Evolutionary conservation across 73 alveolate species (phyloP).

Genomic region (Stentor coeruleus): DNA sequence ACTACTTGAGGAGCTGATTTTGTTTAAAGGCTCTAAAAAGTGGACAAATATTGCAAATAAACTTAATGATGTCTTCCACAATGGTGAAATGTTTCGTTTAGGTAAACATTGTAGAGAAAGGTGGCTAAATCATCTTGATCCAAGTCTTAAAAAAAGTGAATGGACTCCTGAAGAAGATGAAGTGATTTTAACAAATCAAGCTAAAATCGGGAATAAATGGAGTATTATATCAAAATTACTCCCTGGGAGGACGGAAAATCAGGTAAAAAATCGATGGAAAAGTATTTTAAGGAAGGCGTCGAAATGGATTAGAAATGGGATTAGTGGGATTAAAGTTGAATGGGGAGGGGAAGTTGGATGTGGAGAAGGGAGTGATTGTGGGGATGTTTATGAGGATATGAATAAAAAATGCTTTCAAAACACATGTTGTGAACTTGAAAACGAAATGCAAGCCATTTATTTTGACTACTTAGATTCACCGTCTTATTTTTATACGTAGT

Average conservation of each 20-base stretch:
- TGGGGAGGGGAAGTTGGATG: background rate
- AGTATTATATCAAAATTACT: slow-evolving; percentile 62
- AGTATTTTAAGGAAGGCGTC: background rate
- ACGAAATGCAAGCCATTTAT: background rate
- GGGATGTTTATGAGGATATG: too few species aligned
- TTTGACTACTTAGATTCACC: background rate
- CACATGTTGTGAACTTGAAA: background rate
- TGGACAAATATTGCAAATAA: slow-evolving; percentile 3
- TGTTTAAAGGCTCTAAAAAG: background rate
- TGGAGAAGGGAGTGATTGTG: background rate
- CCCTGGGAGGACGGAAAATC: slow-evolving; percentile 81
- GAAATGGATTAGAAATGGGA: background rate
- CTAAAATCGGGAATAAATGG: slow-evolving; percentile 81
- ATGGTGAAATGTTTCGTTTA: slow-evolving; percentile 29
- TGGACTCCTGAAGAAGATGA: slow-evolving; percentile 78
- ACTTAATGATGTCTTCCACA: slow-evolving; percentile 1
- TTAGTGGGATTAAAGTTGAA: background rate
- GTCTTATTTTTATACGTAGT: background rate
- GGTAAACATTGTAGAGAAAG: slow-evolving; percentile 89
- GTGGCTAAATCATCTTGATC: slow-evolving; percentile 81
- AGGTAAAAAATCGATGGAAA: slow-evolving; percentile 52
- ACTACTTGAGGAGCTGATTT: background rate
- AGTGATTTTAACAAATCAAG: slow-evolving; percentile 56
- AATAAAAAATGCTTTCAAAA: too few species aligned
- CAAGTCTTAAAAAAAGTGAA: slow-evolving; percentile 62